phyloP scores from a whole-genome alignment of 2,329 filamentous ascomycete genomes.

The Penicillium sp. region DNA sequence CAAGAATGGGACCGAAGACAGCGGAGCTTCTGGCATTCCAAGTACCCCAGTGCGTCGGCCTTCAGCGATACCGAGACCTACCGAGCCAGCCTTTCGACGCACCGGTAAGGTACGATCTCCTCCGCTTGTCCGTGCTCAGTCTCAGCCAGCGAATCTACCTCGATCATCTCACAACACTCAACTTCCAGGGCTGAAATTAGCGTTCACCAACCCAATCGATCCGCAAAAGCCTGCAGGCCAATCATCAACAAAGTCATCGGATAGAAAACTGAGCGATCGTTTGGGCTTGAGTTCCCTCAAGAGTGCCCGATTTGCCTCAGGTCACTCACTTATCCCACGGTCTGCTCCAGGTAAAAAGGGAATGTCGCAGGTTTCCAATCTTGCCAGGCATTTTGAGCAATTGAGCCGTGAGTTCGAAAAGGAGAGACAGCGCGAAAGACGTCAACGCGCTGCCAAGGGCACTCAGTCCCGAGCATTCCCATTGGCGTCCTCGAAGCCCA shows the following conservation, averaged over 20 bases:
- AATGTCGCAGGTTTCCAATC: constrained; percentile 78
- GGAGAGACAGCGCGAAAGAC: constrained; percentile 81
- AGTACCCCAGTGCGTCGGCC: constrained; percentile 29
- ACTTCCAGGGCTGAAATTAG: constrained; percentile 25
- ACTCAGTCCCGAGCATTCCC: constrained; percentile 79
- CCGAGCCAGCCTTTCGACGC: constrained; percentile 39
- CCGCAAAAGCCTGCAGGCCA: constrained; percentile 25
- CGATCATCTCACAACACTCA: constrained; percentile 21
- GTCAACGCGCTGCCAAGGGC: constrained; percentile 74
- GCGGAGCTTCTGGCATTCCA: constrained; percentile 11
- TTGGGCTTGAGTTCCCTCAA: constrained; percentile 68
- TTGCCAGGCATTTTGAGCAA: constrained; percentile 95
- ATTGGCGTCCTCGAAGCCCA: constrained; percentile 87
- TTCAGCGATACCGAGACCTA: constrained; percentile 43
- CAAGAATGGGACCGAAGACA: constrained; percentile 16
- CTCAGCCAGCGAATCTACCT: constrained; percentile 48
- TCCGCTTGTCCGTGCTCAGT: constrained; percentile 52
- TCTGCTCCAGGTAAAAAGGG: constrained; percentile 72
- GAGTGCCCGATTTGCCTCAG: constrained; percentile 47
- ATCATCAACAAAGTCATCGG: constrained; percentile 44
- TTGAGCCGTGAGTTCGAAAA: constrained; percentile 95
- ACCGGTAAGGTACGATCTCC: constrained; percentile 45
- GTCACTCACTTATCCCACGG: constrained; percentile 78
- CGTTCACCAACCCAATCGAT: constrained; percentile 23
- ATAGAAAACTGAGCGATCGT: constrained; percentile 77